A percentile compares a stretch with the other conserved stretches of the same genome.
Conservation (phyloP, 495 filamentous ascomycete species). For the Durotheca rogersii region DNA sequence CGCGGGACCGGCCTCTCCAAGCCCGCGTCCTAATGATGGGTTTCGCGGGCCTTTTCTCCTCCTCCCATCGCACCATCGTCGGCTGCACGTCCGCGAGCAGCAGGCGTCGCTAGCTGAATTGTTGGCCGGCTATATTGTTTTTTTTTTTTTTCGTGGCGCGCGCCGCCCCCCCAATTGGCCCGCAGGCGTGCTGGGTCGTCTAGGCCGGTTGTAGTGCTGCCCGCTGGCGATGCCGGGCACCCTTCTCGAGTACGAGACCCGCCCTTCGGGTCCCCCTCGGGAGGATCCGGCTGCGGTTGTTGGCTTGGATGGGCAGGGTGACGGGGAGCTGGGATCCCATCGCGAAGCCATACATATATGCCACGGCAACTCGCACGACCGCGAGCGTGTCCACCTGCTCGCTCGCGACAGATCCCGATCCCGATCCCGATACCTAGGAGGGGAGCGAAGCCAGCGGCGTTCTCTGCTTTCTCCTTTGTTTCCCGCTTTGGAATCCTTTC, state of each 20-base stretch:
- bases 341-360: too few relatives aligned
- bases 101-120: slow-evolving; percentile 11
- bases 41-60: slow-evolving; percentile 1
- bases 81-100: slow-evolving; percentile 4
- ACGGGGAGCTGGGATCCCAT: not conserved
- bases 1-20: too few relatives aligned
- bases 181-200: slow-evolving; percentile 7
- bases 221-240: slow-evolving; percentile 15
- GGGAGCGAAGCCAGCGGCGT: not conserved
- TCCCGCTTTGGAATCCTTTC: not conserved
- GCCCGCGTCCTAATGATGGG: too few relatives aligned
- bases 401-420: not conserved
- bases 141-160: too few relatives aligned
- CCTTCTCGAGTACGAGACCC: too few relatives aligned
- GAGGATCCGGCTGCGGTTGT: slow-evolving; percentile 29
- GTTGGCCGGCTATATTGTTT: not conserved
- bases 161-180: too few relatives aligned
- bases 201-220: slow-evolving; percentile 20
- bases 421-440: not conserved
- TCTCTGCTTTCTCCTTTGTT: not conserved
- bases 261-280: too few relatives aligned
- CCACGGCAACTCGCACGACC: too few relatives aligned
- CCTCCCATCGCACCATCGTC: not conserved
- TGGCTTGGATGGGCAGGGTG: slow-evolving; percentile 2
- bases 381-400: too few relatives aligned